Evolutionary conservation across 345 rosid genomes (phyloP).

Genomic region (Raphanus raphanistrum): DNA sequence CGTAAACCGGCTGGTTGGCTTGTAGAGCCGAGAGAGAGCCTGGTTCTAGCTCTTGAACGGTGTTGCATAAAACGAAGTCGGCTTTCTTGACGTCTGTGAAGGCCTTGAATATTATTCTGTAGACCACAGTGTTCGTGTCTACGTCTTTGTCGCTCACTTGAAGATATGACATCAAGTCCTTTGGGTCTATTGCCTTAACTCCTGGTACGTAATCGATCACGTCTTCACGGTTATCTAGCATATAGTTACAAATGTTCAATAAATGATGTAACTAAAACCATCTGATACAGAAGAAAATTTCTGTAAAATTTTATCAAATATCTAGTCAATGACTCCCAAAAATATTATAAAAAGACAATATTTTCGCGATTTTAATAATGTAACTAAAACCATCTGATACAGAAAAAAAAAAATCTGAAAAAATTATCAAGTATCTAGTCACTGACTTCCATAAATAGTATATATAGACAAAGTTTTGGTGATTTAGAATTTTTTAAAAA

Average conservation of each 20-base stretch:
- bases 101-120: constrained; percentile 47
- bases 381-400: too few relatives aligned
- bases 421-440: too few relatives aligned
- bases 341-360: too few relatives aligned
- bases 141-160: constrained; percentile 48
- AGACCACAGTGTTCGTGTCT: constrained; percentile 42
- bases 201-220: constrained; percentile 62
- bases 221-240: constrained; percentile 56
- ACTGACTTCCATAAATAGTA: too few relatives aligned
- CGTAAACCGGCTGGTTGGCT: constrained; percentile 45
- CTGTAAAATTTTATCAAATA: too few relatives aligned
- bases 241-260: not conserved
- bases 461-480: too few relatives aligned
- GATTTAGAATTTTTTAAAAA: not conserved
- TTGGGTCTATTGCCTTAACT: constrained; percentile 48
- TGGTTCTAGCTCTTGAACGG: constrained; percentile 60
- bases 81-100: constrained; percentile 54
- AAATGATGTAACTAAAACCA: not conserved
- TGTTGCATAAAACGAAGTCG: constrained; percentile 59
- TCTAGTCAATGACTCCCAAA: too few relatives aligned
- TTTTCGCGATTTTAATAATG: too few relatives aligned
- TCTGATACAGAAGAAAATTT: not conserved
- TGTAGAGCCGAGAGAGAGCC: constrained; percentile 49
- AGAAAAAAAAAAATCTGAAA: too few relatives aligned
- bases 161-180: constrained; percentile 63